Base-by-base conservation (phyloP, 202 grass and related monocot genomes). In the Setaria italica region DNA sequence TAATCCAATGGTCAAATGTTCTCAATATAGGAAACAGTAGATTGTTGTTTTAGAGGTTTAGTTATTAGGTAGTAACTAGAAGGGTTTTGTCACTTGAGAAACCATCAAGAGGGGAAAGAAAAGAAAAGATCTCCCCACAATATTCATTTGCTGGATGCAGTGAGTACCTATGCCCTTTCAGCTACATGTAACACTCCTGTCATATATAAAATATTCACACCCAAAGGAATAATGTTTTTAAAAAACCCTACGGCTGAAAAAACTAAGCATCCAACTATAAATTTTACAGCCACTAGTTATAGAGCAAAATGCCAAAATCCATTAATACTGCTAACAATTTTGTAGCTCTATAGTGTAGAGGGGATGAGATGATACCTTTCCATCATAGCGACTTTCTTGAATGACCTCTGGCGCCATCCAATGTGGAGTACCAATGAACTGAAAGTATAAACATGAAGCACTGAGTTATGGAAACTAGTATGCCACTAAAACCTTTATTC, bases 351-450 rank as follows among this genome's bases (percentile, higher is more conserved):
- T 25, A 62, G 32, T 11, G 41, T 2, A 56, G 64, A 70, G 67
- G 43, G 45, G 0, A 71, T 49, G 42, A 11, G 49, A 33, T 10
- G 59, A 46, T 92, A 99, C 96, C 93, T 99, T 99, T 85, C 96
- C 96, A 92, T 99, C 96, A 92, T 99, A 99, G 66, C 93, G 96
- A 83, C 87, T 99, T 91, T 94, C 93, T 96, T 99, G 96, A 87
- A 99, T 99, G 82, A 99, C 96, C 91, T 99, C 96, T 53, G 96
- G 96, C 39, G 96, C 96, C 96, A 99, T 99, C 96, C 96, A 99
- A 84, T 99, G 96, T 37, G 96, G 96, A 88, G 96, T 99, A n/a
- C 96, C 96, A 85, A 99, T 99, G 77, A 99, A 94, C 96, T 99
- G 88, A 91, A 86, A 90, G 66, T 16, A 80, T 80, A 80, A 80